Evolutionary conservation across 2,329 filamentous ascomycete genomes (phyloP).

Genomic region (Ophiostoma montium): DNA sequence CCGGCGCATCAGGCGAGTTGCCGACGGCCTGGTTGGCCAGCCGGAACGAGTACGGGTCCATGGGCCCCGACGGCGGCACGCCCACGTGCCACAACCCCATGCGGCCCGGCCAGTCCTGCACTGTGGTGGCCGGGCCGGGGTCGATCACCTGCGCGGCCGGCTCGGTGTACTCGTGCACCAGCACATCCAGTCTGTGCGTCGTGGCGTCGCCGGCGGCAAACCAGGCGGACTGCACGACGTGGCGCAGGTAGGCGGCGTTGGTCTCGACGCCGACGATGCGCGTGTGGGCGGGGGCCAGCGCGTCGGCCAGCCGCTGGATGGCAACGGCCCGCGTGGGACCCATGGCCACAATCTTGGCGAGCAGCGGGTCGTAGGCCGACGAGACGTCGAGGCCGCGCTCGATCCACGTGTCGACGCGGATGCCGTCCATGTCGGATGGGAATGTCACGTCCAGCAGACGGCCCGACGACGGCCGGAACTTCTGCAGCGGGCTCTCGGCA

Average conservation of each 20-base stretch:
- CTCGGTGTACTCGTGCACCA: constrained; percentile 36
- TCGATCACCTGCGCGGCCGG: constrained; percentile 32
- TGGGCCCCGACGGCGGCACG: constrained; percentile 44
- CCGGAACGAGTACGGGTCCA: constrained; percentile 44
- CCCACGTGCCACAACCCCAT: constrained; percentile 37
- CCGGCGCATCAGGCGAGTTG: constrained; percentile 36
- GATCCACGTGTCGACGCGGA: constrained; percentile 51
- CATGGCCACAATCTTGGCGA: constrained; percentile 46
- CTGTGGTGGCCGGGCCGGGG: not conserved
- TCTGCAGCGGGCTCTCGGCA: constrained; percentile 38
- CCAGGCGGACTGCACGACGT: constrained; percentile 29
- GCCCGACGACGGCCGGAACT: constrained; percentile 46
- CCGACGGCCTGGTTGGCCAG: constrained; percentile 47
- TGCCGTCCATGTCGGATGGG: constrained; percentile 24
- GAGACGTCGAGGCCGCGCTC: constrained; percentile 41
- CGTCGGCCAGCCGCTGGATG: constrained; percentile 19
- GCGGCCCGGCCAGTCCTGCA: constrained; percentile 38
- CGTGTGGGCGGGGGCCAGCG: constrained; percentile 19
- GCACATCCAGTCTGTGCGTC: constrained; percentile 37
- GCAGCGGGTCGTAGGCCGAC: constrained; percentile 32
- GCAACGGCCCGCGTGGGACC: constrained; percentile 24
- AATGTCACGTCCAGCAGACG: constrained; percentile 42
- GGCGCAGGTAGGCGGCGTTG: constrained; percentile 40
- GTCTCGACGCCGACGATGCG: constrained; percentile 32
- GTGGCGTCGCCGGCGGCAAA: constrained; percentile 38